phyloP scores from a whole-genome alignment of 2,329 filamentous ascomycete species.

The Aspergillus sp. region DNA sequence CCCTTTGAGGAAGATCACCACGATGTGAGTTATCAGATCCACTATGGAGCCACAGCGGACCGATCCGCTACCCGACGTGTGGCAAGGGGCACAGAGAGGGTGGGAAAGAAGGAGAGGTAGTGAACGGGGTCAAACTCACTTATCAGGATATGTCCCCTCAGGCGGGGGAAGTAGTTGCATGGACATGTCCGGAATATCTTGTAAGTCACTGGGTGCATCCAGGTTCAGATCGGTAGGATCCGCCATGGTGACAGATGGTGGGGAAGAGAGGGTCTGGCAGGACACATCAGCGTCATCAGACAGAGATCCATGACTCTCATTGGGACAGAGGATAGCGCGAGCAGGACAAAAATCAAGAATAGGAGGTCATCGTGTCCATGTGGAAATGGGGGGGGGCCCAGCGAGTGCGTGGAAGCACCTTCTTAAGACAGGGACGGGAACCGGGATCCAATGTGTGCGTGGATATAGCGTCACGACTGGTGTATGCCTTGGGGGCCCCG shows the following conservation, averaged over 20 bases:
- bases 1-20: conserved; percentile 22
- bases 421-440: conserved; percentile 22
- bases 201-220: conserved; percentile 48
- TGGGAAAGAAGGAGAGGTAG: not conserved
- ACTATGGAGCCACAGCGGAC: conserved; percentile 7
- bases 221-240: conserved; percentile 47
- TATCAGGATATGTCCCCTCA: conserved; percentile 49
- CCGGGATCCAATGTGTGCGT: conserved; percentile 35
- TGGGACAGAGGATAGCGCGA: not conserved
- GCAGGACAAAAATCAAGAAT: not conserved
- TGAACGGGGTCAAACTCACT: conserved; percentile 28
- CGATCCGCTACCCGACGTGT: conserved; percentile 3
- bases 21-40: conserved; percentile 11
- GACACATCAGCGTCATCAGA: conserved; percentile 25
- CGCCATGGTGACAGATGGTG: conserved; percentile 37
- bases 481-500: conserved; percentile 16
- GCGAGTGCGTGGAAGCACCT: conserved; percentile 46
- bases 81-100: not conserved
- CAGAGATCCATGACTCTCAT: not conserved
- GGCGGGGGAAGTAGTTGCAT: conserved; percentile 47
- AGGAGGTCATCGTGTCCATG: not conserved
- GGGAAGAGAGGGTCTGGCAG: conserved; percentile 19
- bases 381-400: conserved; percentile 17
- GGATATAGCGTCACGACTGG: conserved; percentile 33
- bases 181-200: conserved; percentile 47